Evolutionary conservation across 768 basidiomycete species (phyloP), one percentile per base, ranked within the genome.

Genomic region (Holtermannia corniformis): DNA sequence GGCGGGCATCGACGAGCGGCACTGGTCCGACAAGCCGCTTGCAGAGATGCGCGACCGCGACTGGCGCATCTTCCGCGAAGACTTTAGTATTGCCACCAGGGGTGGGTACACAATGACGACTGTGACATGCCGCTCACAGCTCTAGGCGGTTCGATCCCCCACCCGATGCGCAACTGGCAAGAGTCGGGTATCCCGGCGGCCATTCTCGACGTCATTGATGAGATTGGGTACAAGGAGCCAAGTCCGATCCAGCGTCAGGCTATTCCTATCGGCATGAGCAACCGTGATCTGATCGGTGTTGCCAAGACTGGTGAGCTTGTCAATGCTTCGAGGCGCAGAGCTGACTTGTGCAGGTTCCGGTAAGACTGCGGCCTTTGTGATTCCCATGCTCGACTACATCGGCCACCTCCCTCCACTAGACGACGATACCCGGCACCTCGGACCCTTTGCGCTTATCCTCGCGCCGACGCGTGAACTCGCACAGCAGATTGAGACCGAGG

Each of bases 61-160:
- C 70, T 99, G 95, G 95, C 82, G 95, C 63, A 99, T 99, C 70
- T 97, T 99, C 76, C 77, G 92, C 56, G 95, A 97, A 73, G 95
- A 99, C 73, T 99, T 93, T 75, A 92, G 85, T 65, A 99, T 99
- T 54, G 82, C 88, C 53, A 85, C 92, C 1, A 75, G 92, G 73
- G 93, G 92, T 85, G 7, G 16, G 7, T 37, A 7, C 10, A 47
- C 23, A 77, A 69, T 28, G 23, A 43, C 11, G 27, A 19, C 44
- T n/a, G 23, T 47, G 44, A 25, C 22, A 16, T 25, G 28, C 45
- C 19, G 41, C 32, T 45, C 55, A 0, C 61, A 91, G 88, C 89
- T 73, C 32, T n/a, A 37, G 32, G 32, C 16, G 95, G 95, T 45
- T 78, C 81, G 54, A 96, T 97, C 51, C 93, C 95, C 12, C 84